phyloP scores from a whole-genome alignment of 2,329 filamentous ascomycete genomes.

The Penicillium hordei region DNA sequence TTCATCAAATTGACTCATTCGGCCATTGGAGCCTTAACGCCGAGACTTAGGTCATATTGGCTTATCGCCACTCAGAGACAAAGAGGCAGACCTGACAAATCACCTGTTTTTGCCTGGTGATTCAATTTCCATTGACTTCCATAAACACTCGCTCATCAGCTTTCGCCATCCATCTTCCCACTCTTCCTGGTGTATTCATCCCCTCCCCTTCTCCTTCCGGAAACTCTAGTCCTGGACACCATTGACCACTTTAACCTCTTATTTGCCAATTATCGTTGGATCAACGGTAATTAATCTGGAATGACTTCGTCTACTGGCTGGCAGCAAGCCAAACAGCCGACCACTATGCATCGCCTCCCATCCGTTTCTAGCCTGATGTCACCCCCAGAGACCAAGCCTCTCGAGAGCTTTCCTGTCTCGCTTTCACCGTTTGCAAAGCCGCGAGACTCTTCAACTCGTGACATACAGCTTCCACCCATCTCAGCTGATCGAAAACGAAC shows the following conservation, averaged over 20 bases:
- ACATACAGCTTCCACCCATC: conserved; percentile 44
- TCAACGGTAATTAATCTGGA: conserved; percentile 7
- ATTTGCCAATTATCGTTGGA: conserved; percentile 1
- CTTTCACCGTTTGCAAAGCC: conserved; percentile 32
- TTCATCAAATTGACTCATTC: conserved; percentile 17
- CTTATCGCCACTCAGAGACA: conserved; percentile 21
- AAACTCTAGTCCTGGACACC: neutral
- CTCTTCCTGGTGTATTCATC: conserved; percentile 3
- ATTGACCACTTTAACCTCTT: neutral
- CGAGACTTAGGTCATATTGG: conserved; percentile 9
- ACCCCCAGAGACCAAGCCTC: conserved; percentile 50
- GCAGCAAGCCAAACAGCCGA: conserved; percentile 22
- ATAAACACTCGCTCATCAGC: conserved; percentile 10
- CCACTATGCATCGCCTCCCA: conserved; percentile 44
- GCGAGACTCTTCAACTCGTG: conserved; percentile 29
- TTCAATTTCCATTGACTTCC: conserved; percentile 27
- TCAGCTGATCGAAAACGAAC: conserved; percentile 43
- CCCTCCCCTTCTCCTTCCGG: neutral
- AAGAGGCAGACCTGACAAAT: conserved; percentile 23
- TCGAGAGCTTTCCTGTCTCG: conserved; percentile 47
- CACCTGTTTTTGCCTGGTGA: conserved; percentile 13
- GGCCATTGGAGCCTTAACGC: conserved; percentile 22
- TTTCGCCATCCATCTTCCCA: conserved; percentile 4
- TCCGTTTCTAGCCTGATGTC: conserved; percentile 49
- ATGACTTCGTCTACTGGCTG: conserved; percentile 32